These are phyloP conservation scores for Jacaranda copaia DNA, from an alignment of 257 asterid genomes.

Conservation along the genomic window DNA sequence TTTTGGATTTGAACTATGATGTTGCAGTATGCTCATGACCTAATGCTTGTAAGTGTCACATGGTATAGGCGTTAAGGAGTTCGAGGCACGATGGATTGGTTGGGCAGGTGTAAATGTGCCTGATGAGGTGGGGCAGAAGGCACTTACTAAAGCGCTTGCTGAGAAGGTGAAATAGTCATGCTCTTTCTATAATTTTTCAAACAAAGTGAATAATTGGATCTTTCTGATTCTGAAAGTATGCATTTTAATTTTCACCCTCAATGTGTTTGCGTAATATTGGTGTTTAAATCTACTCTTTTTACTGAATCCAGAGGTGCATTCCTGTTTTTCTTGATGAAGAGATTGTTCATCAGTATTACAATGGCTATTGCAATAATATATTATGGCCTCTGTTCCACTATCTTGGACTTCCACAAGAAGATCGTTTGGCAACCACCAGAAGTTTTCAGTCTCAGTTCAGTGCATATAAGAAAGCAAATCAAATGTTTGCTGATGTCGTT, in stretches of 20 bases:
- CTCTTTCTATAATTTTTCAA: constrained; percentile 15
- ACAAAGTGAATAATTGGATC: not conserved
- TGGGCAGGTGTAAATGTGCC: constrained; percentile 99
- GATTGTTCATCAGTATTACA: constrained; percentile 90
- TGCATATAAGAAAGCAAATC: constrained; percentile 85
- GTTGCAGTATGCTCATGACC: not conserved
- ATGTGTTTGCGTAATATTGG: constrained; percentile 20
- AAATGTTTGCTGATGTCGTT: constrained; percentile 96
- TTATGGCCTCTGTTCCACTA: constrained; percentile 95
- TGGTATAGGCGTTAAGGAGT: constrained; percentile 78
- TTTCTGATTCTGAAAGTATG: constrained; percentile 18
- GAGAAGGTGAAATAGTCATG: constrained; percentile 65
- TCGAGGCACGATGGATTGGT: constrained; percentile 97
- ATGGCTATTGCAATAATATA: constrained; percentile 93
- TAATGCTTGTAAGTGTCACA: constrained; percentile 33
- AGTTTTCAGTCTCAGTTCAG: constrained; percentile 92
- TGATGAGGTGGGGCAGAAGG: constrained; percentile 82
- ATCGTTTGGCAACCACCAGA: constrained; percentile 90
- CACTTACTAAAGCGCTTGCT: constrained; percentile 83
- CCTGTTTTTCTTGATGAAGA: constrained; percentile 96
- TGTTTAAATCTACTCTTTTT: constrained; percentile 27
- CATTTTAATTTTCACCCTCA: constrained; percentile 3
- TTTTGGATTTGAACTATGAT: constrained; percentile 1
- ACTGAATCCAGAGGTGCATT: constrained; percentile 73
- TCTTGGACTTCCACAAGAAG: constrained; percentile 97